Evolutionary conservation across 202 grass and related monocot species (phyloP).

Genomic region (Panicum hallii): DNA sequence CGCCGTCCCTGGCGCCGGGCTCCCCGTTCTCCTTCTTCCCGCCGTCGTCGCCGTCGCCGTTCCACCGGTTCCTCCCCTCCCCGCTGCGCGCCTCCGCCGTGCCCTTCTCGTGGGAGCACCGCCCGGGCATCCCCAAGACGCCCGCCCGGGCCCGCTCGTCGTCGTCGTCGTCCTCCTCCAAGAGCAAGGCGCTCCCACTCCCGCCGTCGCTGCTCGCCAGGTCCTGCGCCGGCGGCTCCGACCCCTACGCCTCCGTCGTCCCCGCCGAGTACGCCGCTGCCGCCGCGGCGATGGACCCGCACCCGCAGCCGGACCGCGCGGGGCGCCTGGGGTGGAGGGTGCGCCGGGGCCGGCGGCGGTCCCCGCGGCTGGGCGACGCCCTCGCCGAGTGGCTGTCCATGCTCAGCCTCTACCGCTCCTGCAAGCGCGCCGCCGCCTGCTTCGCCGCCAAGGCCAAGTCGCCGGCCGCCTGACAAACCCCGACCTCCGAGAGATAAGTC

Average conservation of each 20-base stretch:
- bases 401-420: conserved; percentile 63
- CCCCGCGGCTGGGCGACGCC: conserved; percentile 35
- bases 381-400: conserved; percentile 51
- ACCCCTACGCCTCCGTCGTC: conserved; percentile 41
- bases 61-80: conserved; percentile 53
- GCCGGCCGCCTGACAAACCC: background rate
- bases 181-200: conserved; percentile 42
- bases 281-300: background rate
- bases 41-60: conserved; percentile 33
- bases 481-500: background rate
- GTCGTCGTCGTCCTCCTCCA: conserved; percentile 27
- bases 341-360: background rate
- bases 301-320: background rate
- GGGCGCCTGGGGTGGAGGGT: background rate
- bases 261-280: conserved; percentile 41
- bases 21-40: conserved; percentile 31
- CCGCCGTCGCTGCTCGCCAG: conserved; percentile 54
- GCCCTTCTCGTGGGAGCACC: conserved; percentile 68
- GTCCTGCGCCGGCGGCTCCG: conserved; percentile 32
- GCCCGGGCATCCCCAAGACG: conserved; percentile 60
- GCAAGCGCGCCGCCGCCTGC: conserved; percentile 59
- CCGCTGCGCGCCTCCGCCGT: conserved; percentile 37
- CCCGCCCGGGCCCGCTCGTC: conserved; percentile 7
- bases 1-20: background rate
- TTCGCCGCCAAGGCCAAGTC: conserved; percentile 44